phyloP scores from a whole-genome alignment of 495 filamentous ascomycete genomes.

The Tuber calosporum region DNA sequence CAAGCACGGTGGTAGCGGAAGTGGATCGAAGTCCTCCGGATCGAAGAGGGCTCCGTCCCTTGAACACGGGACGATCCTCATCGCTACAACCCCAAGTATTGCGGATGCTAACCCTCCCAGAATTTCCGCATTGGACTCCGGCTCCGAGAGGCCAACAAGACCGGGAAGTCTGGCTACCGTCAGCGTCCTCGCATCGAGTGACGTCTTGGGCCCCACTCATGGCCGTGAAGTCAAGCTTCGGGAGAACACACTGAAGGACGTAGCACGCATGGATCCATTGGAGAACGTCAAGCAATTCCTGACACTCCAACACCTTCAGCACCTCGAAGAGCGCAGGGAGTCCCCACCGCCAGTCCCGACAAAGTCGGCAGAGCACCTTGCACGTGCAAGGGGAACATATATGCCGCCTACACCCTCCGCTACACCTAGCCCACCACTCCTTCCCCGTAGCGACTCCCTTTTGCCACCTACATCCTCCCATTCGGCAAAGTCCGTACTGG shows the following conservation, averaged over 20 bases:
- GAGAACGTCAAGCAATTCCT: slow-evolving; percentile 88
- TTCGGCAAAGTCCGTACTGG: slow-evolving; percentile 37
- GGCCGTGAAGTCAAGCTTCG: slow-evolving; percentile 60
- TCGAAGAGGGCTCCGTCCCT: slow-evolving; percentile 55
- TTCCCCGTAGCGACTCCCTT: slow-evolving; percentile 23
- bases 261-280: slow-evolving; percentile 69
- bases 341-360: slow-evolving; percentile 46
- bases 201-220: slow-evolving; percentile 65
- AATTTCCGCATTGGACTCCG: slow-evolving; percentile 23
- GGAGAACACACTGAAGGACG: slow-evolving; percentile 58
- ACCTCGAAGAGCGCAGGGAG: slow-evolving; percentile 43
- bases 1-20: slow-evolving; percentile 46
- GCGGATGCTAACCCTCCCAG: slow-evolving; percentile 33
- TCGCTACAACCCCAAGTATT: slow-evolving; percentile 41
- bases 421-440: slow-evolving; percentile 47
- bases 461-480: slow-evolving; percentile 35
- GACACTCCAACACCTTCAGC: slow-evolving; percentile 42
- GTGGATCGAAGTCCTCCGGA: slow-evolving; percentile 50
- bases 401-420: slow-evolving; percentile 52
- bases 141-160: slow-evolving; percentile 17
- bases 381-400: slow-evolving; percentile 29
- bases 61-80: slow-evolving; percentile 40
- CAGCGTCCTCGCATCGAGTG: slow-evolving; percentile 83
- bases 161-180: slow-evolving; percentile 45
- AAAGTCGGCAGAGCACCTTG: slow-evolving; percentile 45